A percentile compares a stretch with the other conserved stretches of the same genome.
phyloP scores from a whole-genome alignment of 805 yeast genomes.

The Candida adriatica region DNA sequence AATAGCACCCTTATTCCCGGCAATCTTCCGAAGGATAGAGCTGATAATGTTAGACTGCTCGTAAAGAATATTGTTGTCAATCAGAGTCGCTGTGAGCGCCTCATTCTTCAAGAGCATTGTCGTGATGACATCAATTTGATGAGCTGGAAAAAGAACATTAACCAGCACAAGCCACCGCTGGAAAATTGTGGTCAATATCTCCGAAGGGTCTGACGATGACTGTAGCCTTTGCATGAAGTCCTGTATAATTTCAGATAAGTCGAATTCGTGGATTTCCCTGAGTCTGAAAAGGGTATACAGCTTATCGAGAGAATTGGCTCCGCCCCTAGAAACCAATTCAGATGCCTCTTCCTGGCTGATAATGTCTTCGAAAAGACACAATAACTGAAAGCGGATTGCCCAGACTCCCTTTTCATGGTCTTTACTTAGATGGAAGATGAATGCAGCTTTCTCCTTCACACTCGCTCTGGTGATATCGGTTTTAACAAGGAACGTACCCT shows the following conservation, averaged over 20 bases:
- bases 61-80: conserved; percentile 34
- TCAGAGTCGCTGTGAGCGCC: conserved; percentile 18
- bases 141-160: conserved; percentile 27
- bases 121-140: conserved; percentile 26
- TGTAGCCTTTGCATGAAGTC: conserved; percentile 14
- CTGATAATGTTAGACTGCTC: conserved; percentile 39
- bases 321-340: conserved; percentile 1
- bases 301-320: conserved; percentile 7
- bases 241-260: conserved; percentile 22
- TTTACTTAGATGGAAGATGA: conserved; percentile 20
- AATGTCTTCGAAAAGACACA: conserved; percentile 40
- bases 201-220: conserved; percentile 12
- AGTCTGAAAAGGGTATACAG: conserved; percentile 41
- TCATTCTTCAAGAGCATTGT: conserved; percentile 18
- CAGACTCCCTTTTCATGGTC: conserved; percentile 27
- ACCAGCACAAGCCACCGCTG: conserved; percentile 51
- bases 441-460: conserved; percentile 18
- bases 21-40: conserved; percentile 22
- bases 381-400: conserved; percentile 39
- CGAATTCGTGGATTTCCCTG: conserved; percentile 36
- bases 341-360: conserved; percentile 22
- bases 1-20: conserved; percentile 3
- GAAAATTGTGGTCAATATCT: conserved; percentile 23
- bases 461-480: conserved; percentile 23
- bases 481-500: conserved; percentile 35